Evolutionary conservation across 176 grass and related monocot genomes (phyloP), one percentile per base, ranked within the genome.

Genomic region (Tuctoria greenei): DNA sequence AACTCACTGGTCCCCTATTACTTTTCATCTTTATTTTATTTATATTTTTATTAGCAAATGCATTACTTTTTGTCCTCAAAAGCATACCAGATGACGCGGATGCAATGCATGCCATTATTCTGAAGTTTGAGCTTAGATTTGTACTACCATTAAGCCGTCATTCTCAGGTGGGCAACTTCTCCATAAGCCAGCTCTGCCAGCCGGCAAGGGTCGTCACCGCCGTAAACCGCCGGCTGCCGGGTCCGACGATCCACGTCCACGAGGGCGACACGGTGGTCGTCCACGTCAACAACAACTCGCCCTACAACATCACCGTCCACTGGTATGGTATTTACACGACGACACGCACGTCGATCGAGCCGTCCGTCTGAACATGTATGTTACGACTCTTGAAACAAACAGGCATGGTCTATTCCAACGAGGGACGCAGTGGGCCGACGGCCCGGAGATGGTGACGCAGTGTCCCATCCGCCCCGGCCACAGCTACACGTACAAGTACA

Each of bases 401-500:
- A 78, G 85, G 90, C 90, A 89, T 8, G 90, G 90, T 1, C 25
- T 93, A 2, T 71, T 93, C n/a, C 87, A 89, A 40, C 38, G 73
- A 1, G 55, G 80, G 14, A 87, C 75, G 18, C 78, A 44, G 42
- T 93, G 90, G 84, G 76, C 90, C 1, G 90, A 93, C 38, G 90
- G 90, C 4, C 87, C 90, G 25, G 41, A 61, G 39, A 93, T 89
- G 90, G 77, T 89, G 67, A 84, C 86, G 9, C 86, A 93, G 43
- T 89, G 90, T 80, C 86, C 90, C 2, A 87, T 93, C 43, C 67
- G 38, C 1, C 87, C 90, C 0, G 86, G 84, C 18, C 41, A 8
- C 7, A 52, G 36, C 44, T 89, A 89, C 46, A 85, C 81, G 1
- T 85, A 93, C 56, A 69, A 47, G 47, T 89, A 78, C 83, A 84